phyloP scores from a whole-genome alignment of 2,329 filamentous ascomycete species.

The Didymella pinodella region DNA sequence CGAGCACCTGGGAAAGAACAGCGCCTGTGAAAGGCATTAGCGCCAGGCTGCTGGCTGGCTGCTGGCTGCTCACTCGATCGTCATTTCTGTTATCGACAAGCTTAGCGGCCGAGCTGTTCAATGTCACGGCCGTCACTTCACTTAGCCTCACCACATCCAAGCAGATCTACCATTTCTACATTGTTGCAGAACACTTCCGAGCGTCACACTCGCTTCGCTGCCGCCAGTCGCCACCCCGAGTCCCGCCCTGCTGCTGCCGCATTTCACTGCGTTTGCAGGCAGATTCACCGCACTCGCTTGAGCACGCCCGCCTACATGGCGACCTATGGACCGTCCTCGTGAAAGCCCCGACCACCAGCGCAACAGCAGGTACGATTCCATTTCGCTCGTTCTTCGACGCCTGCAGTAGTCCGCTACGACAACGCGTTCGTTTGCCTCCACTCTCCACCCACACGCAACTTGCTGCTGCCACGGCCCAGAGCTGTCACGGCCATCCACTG shows the following conservation, averaged over 20 bases:
- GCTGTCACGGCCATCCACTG: conserved; percentile 39
- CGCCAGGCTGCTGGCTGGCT: conserved; percentile 1
- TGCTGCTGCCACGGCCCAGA: conserved; percentile 32
- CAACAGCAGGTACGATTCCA: conserved; percentile 34
- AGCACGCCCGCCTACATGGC: conserved; percentile 48
- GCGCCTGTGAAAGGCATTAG: conserved; percentile 1
- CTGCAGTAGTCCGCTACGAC: conserved; percentile 20
- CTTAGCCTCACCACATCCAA: conserved; percentile 8
- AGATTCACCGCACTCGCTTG: conserved; percentile 45
- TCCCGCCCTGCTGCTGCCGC: conserved; percentile 10
- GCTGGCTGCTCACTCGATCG: conserved; percentile 3
- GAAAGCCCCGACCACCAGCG: conserved; percentile 35
- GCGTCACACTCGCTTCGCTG: conserved; percentile 21
- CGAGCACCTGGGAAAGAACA: not conserved
- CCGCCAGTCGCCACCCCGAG: conserved; percentile 9
- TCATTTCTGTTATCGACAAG: conserved; percentile 17
- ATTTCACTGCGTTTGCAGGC: conserved; percentile 27
- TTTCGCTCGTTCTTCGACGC: conserved; percentile 30
- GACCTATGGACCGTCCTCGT: conserved; percentile 44
- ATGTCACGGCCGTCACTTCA: conserved; percentile 17
- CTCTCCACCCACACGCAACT: conserved; percentile 30
- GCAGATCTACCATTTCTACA: conserved; percentile 21
- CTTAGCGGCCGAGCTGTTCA: conserved; percentile 13
- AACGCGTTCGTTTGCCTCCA: conserved; percentile 21
- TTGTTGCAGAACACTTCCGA: conserved; percentile 19